These are phyloP conservation scores for Corylus avellana DNA, from an alignment of 306 rosid species.

Conservation along the genomic window DNA sequence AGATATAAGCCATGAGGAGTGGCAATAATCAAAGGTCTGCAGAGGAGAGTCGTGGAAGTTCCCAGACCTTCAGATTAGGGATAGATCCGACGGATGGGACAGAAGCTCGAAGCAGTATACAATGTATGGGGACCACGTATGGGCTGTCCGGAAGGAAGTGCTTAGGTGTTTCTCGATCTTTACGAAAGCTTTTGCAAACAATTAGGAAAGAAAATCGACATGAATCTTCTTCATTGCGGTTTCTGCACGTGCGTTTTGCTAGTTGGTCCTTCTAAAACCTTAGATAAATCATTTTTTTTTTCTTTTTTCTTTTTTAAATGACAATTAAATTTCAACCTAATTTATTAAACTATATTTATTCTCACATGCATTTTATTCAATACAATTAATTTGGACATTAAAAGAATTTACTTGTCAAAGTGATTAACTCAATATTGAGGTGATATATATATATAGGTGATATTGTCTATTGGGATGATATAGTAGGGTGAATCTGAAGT, in stretches of 20 bases:
- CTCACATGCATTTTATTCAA: no score
- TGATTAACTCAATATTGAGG: no score
- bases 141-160: slow-evolving; percentile 16
- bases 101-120: background rate
- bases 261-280: no score
- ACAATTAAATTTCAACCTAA: no score
- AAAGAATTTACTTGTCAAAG: no score
- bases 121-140: slow-evolving; percentile 34
- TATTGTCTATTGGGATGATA: no score
- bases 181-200: background rate
- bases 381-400: no score
- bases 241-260: background rate
- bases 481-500: no score
- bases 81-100: slow-evolving; percentile 35
- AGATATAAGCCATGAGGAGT: slow-evolving; percentile 48
- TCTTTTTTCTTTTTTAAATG: no score
- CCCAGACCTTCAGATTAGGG: slow-evolving; percentile 19
- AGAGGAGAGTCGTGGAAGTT: slow-evolving; percentile 49
- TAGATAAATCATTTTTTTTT: no score
- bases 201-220: slow-evolving; percentile 5
- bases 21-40: slow-evolving; percentile 59
- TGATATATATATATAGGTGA: no score
- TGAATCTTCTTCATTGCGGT: slow-evolving; percentile 1
- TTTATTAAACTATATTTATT: no score
- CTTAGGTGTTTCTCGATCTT: slow-evolving; percentile 9